phyloP scores from a whole-genome alignment of 805 yeast genomes.

The Lipomyces oligophaga region DNA sequence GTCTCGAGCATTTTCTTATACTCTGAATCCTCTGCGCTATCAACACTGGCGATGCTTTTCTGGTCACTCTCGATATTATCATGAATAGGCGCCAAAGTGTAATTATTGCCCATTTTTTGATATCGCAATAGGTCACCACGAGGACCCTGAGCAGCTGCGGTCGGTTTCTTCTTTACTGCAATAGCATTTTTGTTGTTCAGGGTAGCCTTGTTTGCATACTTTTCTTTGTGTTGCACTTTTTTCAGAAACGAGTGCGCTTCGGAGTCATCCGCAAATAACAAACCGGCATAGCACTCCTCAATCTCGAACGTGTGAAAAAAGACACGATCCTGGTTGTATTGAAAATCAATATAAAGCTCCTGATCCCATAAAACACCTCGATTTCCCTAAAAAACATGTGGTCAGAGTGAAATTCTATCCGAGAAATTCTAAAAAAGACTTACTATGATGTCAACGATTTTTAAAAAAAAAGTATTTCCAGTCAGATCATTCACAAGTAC shows the following conservation, averaged over 20 bases:
- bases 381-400: conserved; percentile 45
- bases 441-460: conserved; percentile 69
- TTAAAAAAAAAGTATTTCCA: conserved; percentile 88
- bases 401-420: neutral
- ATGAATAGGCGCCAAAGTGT: conserved; percentile 40
- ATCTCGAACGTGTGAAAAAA: conserved; percentile 93
- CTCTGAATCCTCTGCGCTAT: conserved; percentile 44
- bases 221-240: conserved; percentile 67
- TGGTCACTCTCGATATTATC: conserved; percentile 15
- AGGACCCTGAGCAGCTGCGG: conserved; percentile 50
- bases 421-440: neutral
- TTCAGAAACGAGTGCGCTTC: conserved; percentile 87
- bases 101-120: conserved; percentile 25
- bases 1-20: conserved; percentile 75
- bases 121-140: conserved; percentile 45
- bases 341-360: conserved; percentile 82
- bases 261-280: conserved; percentile 79
- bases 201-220: conserved; percentile 84
- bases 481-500: conserved; percentile 86
- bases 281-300: conserved; percentile 83
- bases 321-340: conserved; percentile 88
- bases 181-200: conserved; percentile 82
- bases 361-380: conserved; percentile 97
- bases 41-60: conserved; percentile 22
- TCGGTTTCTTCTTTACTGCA: conserved; percentile 58